Evolutionary conservation across 805 yeast genomes (phyloP), one percentile per base, ranked within the genome.

Genomic region (Metschnikowia gelsemii): DNA sequence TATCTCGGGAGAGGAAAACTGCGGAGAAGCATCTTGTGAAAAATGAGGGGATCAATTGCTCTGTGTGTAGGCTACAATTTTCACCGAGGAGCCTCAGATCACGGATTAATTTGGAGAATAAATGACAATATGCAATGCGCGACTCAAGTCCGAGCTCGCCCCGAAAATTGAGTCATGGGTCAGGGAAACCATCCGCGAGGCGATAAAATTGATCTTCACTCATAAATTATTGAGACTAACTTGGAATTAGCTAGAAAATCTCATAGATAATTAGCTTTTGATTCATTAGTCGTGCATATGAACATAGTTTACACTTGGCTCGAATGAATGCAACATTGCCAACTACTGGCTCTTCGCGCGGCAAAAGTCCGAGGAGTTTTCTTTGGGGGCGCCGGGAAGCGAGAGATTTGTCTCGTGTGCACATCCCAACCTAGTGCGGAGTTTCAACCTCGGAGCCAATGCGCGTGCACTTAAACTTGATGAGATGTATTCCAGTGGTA

Each of bases 101-200:
- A 33, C 44, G 44, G 47, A 40, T 44, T 22, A 40, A 32, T 24
- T 26, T 21, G 43, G 29, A 23, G 30, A 33, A 25, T 21, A 17
- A 16, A 16, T 22, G 22, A 32, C 45, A 19, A 26, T 37, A 20
- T 41, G 40, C 50, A 32, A 44, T 19, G 30, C 44, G 40, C 43
- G 54, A 46, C 52, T 48, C 51, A 50, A 50, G 46, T 41, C 50
- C 46, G 47, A 47, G 27, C 37, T 45, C 48, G 52, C 51, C 38
- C 47, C 49, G 49, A 45, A 14, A 17, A 25, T 38, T 45, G 51
- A 45, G 41, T 38, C 51, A 42, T 35, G 31, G 14, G 19, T 9
- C 28, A 19, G 13, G 38, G 45, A n/a, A 41, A n/a, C 25, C 36
- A 9, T 40, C 36, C 28, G 24, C 44, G 40, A 35, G 40, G 31